Base-by-base conservation (phyloP, 192 early-diverging fungal species). In the Pilaira anomala region DNA sequence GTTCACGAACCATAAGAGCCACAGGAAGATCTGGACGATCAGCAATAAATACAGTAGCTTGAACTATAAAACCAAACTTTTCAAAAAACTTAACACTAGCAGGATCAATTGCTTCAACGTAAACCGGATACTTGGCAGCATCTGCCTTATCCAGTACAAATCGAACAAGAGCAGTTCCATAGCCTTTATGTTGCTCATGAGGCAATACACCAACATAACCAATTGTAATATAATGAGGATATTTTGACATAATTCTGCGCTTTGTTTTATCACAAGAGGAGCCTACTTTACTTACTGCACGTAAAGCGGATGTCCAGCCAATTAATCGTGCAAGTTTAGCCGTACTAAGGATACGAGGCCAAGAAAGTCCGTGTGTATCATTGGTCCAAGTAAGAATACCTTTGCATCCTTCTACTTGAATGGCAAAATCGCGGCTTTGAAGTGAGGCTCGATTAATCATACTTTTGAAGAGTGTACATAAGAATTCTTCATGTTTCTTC, bases 371-470 rank as follows among this genome's bases (percentile, higher is more conserved):
- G 3, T 40, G 18, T 0, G 66, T n/a, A 21, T 46, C 29, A 18
- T 51, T 74, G 6, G 61, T 59, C 66, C 66, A 74, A n/a, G 68
- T 41, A 14, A 68, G 25, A 9, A 68, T 58, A 49, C 72, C 72
- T 30, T 74, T 74, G 40, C 65, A 74, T 1, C 66, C 72, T 16
- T 74, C 72, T 3, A 65, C 66, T 65, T 74, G 72, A 44, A 74
- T 49, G 16, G 64, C 67, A 42, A 65, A 74, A 12, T 74, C 72
- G 6, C 63, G 48, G 53, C 66, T 72, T 57, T 56, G 45, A n/a
- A 61, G 46, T 21, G 64, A 61, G 3, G 60, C 64, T 12, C 22
- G 18, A 24, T 72, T 62, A 14, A 72, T 41, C 16, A 66, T 52
- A n/a, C 26, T 54, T 56, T 72, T 72, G 44, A 72, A 72, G 11